A percentile compares a stretch with the other conserved stretches of the same genome.
Conservation (phyloP, 176 grass and related monocot species). For the sorghum (Sorghum bicolor) region DNA sequence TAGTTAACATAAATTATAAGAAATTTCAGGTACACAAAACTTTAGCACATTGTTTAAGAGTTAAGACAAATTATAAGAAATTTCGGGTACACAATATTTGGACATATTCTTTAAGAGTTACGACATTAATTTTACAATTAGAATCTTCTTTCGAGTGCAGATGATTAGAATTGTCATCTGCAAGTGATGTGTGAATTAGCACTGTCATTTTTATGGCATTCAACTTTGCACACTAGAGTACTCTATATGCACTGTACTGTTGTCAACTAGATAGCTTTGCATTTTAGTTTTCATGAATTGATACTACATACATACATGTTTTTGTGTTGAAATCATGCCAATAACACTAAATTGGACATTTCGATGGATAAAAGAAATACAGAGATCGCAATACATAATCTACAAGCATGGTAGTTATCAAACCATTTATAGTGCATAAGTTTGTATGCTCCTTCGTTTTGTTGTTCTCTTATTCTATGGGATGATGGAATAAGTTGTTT, state of each 20-base stretch:
- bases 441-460: not conserved
- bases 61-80: not conserved
- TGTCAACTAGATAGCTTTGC: not conserved
- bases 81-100: not conserved
- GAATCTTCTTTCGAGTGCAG: not conserved
- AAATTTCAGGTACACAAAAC: not conserved
- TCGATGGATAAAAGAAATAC: not conserved
- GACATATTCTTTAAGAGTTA: not conserved
- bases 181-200: not conserved
- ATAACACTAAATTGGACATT: not conserved
- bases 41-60: not conserved
- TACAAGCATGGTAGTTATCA: not conserved
- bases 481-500: constrained; percentile 8
- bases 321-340: not conserved
- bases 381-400: not conserved
- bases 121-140: not conserved
- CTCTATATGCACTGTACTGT: not conserved
- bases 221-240: not conserved
- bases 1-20: not conserved
- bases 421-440: not conserved
- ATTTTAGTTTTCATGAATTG: constrained; percentile 9
- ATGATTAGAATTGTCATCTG: constrained; percentile 16
- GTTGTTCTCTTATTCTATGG: not conserved
- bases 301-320: not conserved
- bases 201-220: not conserved